phyloP scores from a whole-genome alignment of 306 rosid species.

The Ochetophila trinervis region DNA sequence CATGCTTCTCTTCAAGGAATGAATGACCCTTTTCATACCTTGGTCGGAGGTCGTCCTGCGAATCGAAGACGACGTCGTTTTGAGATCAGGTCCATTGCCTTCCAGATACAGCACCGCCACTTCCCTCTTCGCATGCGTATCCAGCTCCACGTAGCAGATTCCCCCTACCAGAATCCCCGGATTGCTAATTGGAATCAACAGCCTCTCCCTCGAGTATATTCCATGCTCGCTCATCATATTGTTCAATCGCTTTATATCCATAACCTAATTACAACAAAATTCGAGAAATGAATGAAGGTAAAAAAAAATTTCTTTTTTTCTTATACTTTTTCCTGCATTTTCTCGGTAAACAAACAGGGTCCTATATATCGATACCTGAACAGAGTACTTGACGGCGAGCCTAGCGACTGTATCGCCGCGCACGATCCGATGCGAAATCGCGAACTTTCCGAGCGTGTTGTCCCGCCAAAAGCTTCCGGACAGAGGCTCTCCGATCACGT shows the following conservation, averaged over 20 bases:
- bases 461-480: slow-evolving; percentile 96
- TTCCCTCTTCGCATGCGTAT: slow-evolving; percentile 74
- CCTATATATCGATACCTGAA: slow-evolving; percentile 49
- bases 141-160: slow-evolving; percentile 77
- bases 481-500: slow-evolving; percentile 55
- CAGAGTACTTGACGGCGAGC: slow-evolving; percentile 88
- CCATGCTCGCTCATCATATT: slow-evolving; percentile 99
- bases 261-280: slow-evolving; percentile 43
- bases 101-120: slow-evolving; percentile 77
- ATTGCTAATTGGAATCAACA: slow-evolving; percentile 72
- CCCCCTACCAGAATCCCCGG: slow-evolving; percentile 55
- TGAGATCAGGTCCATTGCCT: slow-evolving; percentile 48
- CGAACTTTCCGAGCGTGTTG: slow-evolving; percentile 64
- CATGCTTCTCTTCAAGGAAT: slow-evolving; percentile 83
- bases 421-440: slow-evolving; percentile 66
- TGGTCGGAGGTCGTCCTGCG: slow-evolving; percentile 41
- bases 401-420: slow-evolving; percentile 79
- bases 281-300: not conserved
- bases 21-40: slow-evolving; percentile 64
- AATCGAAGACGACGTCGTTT: slow-evolving; percentile 9
- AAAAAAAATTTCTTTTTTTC: not conserved
- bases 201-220: slow-evolving; percentile 84
- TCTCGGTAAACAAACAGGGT: slow-evolving; percentile 8
- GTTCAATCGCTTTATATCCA: slow-evolving; percentile 83
- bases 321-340: not conserved